Percentiles rank a stretch among this genome's conserved stretches.
These are phyloP conservation scores for Coleophoma crateriformis DNA, from an alignment of 2,329 filamentous ascomycete genomes.

Conservation along the genomic window DNA sequence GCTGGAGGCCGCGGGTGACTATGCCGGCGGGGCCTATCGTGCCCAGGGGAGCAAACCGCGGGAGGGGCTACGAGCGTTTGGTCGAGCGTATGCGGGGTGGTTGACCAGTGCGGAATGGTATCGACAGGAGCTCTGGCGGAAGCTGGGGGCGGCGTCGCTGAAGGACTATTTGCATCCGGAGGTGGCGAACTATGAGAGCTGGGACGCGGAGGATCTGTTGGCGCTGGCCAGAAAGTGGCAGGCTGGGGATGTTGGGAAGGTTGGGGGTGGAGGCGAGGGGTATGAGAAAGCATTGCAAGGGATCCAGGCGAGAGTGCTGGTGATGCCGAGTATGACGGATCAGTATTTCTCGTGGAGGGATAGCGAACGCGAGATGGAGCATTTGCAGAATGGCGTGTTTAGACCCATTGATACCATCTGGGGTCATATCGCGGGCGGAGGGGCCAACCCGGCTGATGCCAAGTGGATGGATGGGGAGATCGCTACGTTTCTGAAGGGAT, in stretches of 20 bases:
- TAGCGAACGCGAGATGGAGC: constrained; percentile 26
- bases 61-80: constrained; percentile 37
- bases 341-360: constrained; percentile 53
- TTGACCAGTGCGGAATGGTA: constrained; percentile 41
- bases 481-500: constrained; percentile 18
- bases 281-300: constrained; percentile 49
- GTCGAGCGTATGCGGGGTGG: constrained; percentile 39
- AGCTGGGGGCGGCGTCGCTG: constrained; percentile 28
- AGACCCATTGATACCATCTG: constrained; percentile 30
- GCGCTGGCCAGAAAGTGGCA: constrained; percentile 39
- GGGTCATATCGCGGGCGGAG: constrained; percentile 31
- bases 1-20: constrained; percentile 34
- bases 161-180: constrained; percentile 29
- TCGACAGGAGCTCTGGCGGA: constrained; percentile 32
- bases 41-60: constrained; percentile 21
- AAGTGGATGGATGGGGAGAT: constrained; percentile 28
- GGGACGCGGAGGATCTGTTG: constrained; percentile 39
- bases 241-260: constrained; percentile 28
- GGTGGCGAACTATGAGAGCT: constrained; percentile 28
- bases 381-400: constrained; percentile 23
- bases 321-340: constrained; percentile 58
- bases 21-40: constrained; percentile 26
- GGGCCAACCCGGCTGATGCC: constrained; percentile 22
- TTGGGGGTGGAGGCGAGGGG: constrained; percentile 10
- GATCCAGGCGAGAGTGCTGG: constrained; percentile 57